phyloP scores from a whole-genome alignment of 225 moss, liverwort and hornwort genomes.

The Pleurozium schreberi region DNA sequence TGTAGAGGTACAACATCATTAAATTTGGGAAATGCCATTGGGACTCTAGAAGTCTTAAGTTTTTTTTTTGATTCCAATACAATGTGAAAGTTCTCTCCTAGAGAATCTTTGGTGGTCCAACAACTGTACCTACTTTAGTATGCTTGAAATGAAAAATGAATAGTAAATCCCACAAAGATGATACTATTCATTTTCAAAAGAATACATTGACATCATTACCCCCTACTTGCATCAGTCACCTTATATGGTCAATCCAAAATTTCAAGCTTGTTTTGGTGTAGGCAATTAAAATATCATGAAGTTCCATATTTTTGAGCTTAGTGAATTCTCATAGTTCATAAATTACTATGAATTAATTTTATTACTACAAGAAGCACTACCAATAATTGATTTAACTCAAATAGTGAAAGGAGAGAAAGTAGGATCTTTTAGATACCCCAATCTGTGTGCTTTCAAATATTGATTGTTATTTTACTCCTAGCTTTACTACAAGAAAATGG shows the following conservation, averaged over 20 bases:
- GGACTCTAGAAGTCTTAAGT: background rate
- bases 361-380: background rate
- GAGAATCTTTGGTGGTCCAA: background rate
- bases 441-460: too few species aligned
- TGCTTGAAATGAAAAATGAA: background rate
- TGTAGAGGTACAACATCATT: background rate
- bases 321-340: background rate
- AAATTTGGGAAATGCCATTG: background rate
- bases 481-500: too few species aligned
- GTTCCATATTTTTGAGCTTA: too few species aligned
- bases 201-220: background rate
- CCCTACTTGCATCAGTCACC: too few species aligned
- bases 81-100: background rate
- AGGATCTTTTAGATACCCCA: too few species aligned
- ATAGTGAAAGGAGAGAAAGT: accelerated
- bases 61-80: accelerated
- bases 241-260: too few species aligned
- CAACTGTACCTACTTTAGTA: too few species aligned
- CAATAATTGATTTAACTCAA: background rate
- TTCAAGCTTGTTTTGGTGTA: too few species aligned
- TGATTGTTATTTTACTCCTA: too few species aligned
- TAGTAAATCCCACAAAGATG: background rate
- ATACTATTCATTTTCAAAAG: background rate
- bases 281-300: background rate
- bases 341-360: background rate